Conservation (phyloP, 495 filamentous ascomycete genomes). For the Oleoguttula mirabilis region DNA sequence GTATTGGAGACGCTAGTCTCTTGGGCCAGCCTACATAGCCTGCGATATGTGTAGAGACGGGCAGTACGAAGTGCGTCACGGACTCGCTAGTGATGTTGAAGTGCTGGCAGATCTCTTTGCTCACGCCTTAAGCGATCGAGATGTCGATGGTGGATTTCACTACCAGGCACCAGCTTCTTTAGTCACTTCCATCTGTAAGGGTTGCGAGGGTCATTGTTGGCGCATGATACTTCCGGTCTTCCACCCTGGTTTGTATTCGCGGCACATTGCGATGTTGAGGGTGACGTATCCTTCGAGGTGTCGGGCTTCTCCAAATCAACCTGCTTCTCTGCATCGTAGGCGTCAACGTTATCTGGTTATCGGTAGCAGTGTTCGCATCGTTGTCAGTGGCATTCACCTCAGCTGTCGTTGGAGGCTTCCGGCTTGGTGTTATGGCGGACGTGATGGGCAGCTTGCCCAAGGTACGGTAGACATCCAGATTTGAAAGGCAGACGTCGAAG, state of each 20-base stretch:
- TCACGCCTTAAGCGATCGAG: constrained; percentile 52
- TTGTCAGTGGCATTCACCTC: no score
- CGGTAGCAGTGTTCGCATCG: no score
- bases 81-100: constrained; percentile 49
- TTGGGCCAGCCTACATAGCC: constrained; percentile 32
- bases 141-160: constrained; percentile 66
- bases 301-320: constrained; percentile 20
- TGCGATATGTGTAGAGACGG: background rate
- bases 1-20: constrained; percentile 30
- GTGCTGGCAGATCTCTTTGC: constrained; percentile 42
- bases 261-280: constrained; percentile 7
- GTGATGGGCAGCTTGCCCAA: no score
- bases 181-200: constrained; percentile 31
- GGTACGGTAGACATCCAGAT: no score
- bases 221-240: constrained; percentile 21
- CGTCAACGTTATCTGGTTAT: no score
- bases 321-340: constrained; percentile 18
- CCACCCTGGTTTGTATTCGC: background rate
- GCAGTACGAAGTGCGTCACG: constrained; percentile 33
- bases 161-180: constrained; percentile 49
- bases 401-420: no score
- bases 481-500: no score
- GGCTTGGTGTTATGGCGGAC: no score
- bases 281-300: constrained; percentile 13
- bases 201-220: constrained; percentile 21